A percentile compares a stretch with the other conserved stretches of the same genome.
Evolutionary conservation across 1,284 basidiomycete genomes (phyloP).

Genomic region (Gymnopus androsaceus): DNA sequence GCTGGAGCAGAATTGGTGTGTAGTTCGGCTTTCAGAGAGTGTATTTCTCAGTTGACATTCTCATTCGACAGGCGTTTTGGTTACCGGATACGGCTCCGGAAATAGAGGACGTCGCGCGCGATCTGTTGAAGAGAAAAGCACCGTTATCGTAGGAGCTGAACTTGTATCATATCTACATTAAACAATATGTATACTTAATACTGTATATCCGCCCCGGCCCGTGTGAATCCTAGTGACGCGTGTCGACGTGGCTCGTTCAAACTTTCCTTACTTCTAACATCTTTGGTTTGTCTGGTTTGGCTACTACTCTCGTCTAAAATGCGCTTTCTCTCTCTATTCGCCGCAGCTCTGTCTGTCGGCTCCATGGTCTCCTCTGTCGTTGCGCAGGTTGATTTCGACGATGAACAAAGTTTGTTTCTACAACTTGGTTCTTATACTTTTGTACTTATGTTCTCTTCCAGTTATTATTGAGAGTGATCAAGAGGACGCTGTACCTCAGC

Average conservation of each 20-base stretch:
- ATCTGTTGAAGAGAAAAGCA: conserved; percentile 39
- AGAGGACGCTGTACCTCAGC: conserved; percentile 6
- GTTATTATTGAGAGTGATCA: conserved; percentile 5
- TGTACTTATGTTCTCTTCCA: background rate
- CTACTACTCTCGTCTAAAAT: conserved; percentile 26
- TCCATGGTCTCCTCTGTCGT: conserved; percentile 27
- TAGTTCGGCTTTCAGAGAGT: conserved; percentile 30
- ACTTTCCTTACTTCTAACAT: conserved; percentile 1
- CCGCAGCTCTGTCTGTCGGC: conserved; percentile 31
- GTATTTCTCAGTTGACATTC: conserved; percentile 15
- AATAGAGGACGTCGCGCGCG: conserved; percentile 44
- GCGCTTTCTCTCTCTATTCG: conserved; percentile 35
- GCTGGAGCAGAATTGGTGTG: conserved; percentile 82
- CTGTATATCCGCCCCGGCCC: too few relatives aligned
- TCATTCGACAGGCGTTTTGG: conserved; percentile 73
- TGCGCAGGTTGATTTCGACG: conserved; percentile 1
- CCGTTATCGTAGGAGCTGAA: background rate
- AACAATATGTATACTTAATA: too few relatives aligned
- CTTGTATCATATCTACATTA: background rate
- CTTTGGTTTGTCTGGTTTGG: conserved; percentile 5
- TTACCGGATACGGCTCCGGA: conserved; percentile 64
- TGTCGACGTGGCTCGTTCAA: conserved; percentile 3
- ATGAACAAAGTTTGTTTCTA: conserved; percentile 9
- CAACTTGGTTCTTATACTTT: background rate
- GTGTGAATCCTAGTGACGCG: too few relatives aligned